Conservation (phyloP, 2,329 filamentous ascomycete genomes). For the Penicillium sp. region DNA sequence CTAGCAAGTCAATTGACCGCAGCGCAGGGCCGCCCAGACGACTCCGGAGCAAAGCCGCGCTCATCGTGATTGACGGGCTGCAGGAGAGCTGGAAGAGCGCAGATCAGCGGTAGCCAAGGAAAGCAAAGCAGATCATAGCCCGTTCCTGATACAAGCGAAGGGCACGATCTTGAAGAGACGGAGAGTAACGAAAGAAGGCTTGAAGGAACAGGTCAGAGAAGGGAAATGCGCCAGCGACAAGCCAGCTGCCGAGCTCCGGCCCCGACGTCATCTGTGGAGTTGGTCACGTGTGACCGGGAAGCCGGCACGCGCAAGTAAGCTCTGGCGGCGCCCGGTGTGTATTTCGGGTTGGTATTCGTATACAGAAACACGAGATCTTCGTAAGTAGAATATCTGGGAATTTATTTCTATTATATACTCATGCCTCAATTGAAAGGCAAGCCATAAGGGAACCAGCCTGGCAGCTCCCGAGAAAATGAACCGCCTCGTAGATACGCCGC, state of each 20-base stretch:
- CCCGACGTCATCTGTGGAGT: slow-evolving; percentile 9
- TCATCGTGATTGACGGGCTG: slow-evolving; percentile 25
- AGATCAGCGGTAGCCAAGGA: slow-evolving; percentile 6
- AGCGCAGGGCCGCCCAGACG: slow-evolving; percentile 29
- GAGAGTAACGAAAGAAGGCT: neutral
- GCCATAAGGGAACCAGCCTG: slow-evolving; percentile 4
- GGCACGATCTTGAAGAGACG: neutral
- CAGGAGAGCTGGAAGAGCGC: slow-evolving; percentile 12
- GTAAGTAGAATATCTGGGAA: neutral
- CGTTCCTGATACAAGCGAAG: neutral
- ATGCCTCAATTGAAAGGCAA: slow-evolving; percentile 7
- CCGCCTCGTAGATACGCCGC: slow-evolving; percentile 7
- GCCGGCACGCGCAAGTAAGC: slow-evolving; percentile 4
- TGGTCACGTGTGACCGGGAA: slow-evolving; percentile 7
- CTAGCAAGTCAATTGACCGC: slow-evolving; percentile 26
- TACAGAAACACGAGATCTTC: no score
- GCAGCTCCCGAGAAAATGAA: slow-evolving; percentile 8
- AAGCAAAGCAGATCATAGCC: slow-evolving; percentile 1
- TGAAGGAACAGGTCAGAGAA: no score
- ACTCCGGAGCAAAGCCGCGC: slow-evolving; percentile 32
- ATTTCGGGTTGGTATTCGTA: no score
- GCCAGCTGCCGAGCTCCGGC: neutral
- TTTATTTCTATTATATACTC: slow-evolving; percentile 22
- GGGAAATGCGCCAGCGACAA: no score
- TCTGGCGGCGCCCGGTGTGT: neutral